Evolutionary conservation across 768 basidiomycete species (phyloP).

Genomic region (Kwoniella botswanensis): DNA sequence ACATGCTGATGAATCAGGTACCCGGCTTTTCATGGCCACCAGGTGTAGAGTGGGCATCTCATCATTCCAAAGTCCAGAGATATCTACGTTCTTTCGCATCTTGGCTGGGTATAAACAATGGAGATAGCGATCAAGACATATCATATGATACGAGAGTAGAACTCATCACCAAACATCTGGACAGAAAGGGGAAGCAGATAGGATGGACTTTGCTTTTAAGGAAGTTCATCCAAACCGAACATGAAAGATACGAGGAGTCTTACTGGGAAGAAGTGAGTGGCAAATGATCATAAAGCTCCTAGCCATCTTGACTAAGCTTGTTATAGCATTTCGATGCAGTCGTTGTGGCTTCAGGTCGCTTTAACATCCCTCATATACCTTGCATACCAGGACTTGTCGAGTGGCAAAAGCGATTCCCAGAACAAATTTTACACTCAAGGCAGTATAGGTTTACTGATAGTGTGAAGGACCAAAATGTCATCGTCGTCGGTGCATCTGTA

Average conservation of each 20-base stretch:
- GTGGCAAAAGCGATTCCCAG: constrained; percentile 52
- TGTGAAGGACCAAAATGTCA: constrained; percentile 50
- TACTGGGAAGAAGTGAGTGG: constrained; percentile 28
- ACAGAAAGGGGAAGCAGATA: constrained; percentile 5
- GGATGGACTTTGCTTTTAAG: constrained; percentile 9
- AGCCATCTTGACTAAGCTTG: neutral
- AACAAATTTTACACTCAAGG: constrained; percentile 22
- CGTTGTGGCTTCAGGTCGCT: constrained; percentile 53
- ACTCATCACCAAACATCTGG: constrained; percentile 58
- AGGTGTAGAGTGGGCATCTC: constrained; percentile 22
- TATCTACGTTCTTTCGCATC: constrained; percentile 32
- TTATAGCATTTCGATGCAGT: constrained; percentile 54
- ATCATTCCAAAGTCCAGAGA: constrained; percentile 19
- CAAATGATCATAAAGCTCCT: neutral
- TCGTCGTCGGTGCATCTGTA: constrained; percentile 62
- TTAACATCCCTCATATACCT: constrained; percentile 42
- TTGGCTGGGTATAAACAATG: constrained; percentile 59
- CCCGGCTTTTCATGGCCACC: constrained; percentile 31
- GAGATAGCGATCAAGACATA: constrained; percentile 47
- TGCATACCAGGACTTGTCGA: constrained; percentile 57
- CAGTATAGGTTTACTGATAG: constrained; percentile 22
- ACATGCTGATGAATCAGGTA: constrained; percentile 5
- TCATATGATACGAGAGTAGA: constrained; percentile 64
- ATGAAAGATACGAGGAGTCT: constrained; percentile 8
- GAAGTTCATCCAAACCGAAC: neutral